phyloP scores from a whole-genome alignment of 2,329 filamentous ascomycete genomes.

The Scytalidium lignicola region DNA sequence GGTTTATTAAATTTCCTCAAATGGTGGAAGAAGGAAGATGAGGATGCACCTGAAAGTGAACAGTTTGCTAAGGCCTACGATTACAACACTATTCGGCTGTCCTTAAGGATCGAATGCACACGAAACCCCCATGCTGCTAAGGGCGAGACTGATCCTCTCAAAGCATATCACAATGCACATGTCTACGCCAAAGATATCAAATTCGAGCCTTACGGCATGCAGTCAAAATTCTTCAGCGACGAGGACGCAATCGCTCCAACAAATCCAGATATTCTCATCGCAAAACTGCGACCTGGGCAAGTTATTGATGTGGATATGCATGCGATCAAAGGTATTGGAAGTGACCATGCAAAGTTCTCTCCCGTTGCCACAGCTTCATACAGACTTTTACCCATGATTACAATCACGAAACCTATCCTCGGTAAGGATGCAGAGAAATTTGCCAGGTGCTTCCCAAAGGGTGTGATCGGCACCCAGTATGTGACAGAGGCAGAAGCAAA shows the following conservation, averaged over 20 bases:
- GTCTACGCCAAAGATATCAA: conserved; percentile 74
- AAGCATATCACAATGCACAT: conserved; percentile 81
- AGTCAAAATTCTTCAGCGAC: conserved; percentile 63
- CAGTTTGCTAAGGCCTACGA: conserved; percentile 57
- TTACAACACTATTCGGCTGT: conserved; percentile 81
- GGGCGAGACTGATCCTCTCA: conserved; percentile 73
- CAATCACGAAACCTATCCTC: conserved; percentile 76
- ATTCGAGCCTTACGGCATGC: conserved; percentile 71
- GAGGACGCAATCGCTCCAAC: conserved; percentile 66
- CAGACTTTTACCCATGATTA: conserved; percentile 81
- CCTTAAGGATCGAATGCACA: conserved; percentile 73
- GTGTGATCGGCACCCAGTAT: conserved; percentile 76
- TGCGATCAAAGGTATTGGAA: conserved; percentile 89
- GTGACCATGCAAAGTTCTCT: conserved; percentile 95
- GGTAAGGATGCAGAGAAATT: conserved; percentile 88
- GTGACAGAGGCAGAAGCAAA: conserved; percentile 64
- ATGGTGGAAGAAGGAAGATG: conserved; percentile 69
- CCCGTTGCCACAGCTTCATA: conserved; percentile 94
- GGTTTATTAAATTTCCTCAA: conserved; percentile 74
- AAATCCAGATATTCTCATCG: conserved; percentile 89
- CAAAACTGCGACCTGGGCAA: conserved; percentile 89
- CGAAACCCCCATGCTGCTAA: conserved; percentile 68
- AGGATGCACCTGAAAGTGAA: conserved; percentile 51
- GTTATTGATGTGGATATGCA: conserved; percentile 82
- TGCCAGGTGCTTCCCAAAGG: conserved; percentile 78